Percentiles rank a stretch among this genome's conserved stretches.
Conservation (phyloP, 345 rosid genomes). For the Euphorbia peplus region DNA sequence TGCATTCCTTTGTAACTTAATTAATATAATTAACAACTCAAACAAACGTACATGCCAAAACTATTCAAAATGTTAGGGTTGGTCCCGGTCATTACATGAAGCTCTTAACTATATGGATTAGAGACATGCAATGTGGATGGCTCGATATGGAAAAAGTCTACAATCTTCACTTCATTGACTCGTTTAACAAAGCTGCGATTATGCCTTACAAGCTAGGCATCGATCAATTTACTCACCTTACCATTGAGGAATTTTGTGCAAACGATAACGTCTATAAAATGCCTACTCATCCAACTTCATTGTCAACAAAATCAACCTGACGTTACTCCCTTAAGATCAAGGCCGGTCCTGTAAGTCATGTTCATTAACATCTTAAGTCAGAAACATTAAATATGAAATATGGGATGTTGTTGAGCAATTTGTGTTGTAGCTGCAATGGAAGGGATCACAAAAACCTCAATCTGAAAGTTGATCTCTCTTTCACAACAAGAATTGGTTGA, state of each 20-base stretch:
- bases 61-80: too few relatives aligned
- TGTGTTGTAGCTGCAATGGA: constrained; percentile 53
- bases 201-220: constrained; percentile 27
- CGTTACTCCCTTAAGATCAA: constrained; percentile 40
- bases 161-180: constrained; percentile 39
- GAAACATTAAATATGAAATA: neutral
- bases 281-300: neutral
- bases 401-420: constrained; percentile 62
- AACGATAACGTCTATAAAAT: constrained; percentile 28
- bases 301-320: constrained; percentile 28
- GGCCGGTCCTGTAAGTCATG: constrained; percentile 37
- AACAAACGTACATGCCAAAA: too few relatives aligned
- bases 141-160: constrained; percentile 33
- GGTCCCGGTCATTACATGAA: constrained; percentile 24
- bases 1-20: too few relatives aligned
- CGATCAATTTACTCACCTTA: constrained; percentile 52
- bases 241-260: constrained; percentile 43
- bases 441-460: constrained; percentile 38
- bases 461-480: constrained; percentile 37
- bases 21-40: too few relatives aligned
- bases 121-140: constrained; percentile 38
- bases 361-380: too few relatives aligned
- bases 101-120: constrained; percentile 13
- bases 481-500: constrained; percentile 55
- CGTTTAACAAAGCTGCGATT: constrained; percentile 31